A percentile compares a stretch with the other conserved stretches of the same genome.
These are phyloP conservation scores for Aspergillus niger DNA, from an alignment of 2,329 filamentous ascomycete genomes.

Conservation along the genomic window DNA sequence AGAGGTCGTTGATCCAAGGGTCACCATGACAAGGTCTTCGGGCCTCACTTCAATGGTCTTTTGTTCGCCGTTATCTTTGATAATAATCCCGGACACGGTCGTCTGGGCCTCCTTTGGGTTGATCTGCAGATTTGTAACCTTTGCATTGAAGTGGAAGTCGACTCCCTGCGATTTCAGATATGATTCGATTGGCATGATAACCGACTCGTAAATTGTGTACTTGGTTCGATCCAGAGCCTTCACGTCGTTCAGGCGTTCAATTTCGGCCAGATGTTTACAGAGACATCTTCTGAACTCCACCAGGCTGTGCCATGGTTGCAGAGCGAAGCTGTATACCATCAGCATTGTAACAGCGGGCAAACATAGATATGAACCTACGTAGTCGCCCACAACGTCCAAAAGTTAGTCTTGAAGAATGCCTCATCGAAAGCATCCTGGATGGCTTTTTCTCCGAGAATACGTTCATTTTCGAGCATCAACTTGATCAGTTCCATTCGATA, in stretches of 20 bases:
- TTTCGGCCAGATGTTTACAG: slow-evolving; percentile 25
- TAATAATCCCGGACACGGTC: slow-evolving; percentile 33
- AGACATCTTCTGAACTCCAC: slow-evolving; percentile 28
- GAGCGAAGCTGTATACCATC: slow-evolving; percentile 18
- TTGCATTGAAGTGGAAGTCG: slow-evolving; percentile 29
- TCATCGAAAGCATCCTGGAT: slow-evolving; percentile 31
- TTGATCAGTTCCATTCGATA: slow-evolving; percentile 21
- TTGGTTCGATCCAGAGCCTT: slow-evolving; percentile 25
- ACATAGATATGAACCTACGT: slow-evolving; percentile 12
- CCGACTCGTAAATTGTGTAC: slow-evolving; percentile 30
- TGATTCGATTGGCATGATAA: slow-evolving; percentile 26
- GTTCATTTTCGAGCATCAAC: slow-evolving; percentile 24
- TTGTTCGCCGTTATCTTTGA: slow-evolving; percentile 23
- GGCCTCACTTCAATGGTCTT: slow-evolving; percentile 29
- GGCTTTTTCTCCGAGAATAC: slow-evolving; percentile 28
- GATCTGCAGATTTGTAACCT: slow-evolving; percentile 25
- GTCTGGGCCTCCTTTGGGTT: slow-evolving; percentile 26
- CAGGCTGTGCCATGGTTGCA: slow-evolving; percentile 27
- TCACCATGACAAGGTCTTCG: slow-evolving; percentile 42
- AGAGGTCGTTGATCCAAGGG: slow-evolving; percentile 43
- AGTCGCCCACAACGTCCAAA: slow-evolving; percentile 29
- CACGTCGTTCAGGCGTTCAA: slow-evolving; percentile 25
- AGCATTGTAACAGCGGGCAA: not conserved
- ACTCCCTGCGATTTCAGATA: slow-evolving; percentile 29
- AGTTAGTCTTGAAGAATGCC: slow-evolving; percentile 24